Evolutionary conservation across 805 yeast genomes (phyloP), one percentile per base, ranked within the genome.

Genomic region (Candida sonorensis): DNA sequence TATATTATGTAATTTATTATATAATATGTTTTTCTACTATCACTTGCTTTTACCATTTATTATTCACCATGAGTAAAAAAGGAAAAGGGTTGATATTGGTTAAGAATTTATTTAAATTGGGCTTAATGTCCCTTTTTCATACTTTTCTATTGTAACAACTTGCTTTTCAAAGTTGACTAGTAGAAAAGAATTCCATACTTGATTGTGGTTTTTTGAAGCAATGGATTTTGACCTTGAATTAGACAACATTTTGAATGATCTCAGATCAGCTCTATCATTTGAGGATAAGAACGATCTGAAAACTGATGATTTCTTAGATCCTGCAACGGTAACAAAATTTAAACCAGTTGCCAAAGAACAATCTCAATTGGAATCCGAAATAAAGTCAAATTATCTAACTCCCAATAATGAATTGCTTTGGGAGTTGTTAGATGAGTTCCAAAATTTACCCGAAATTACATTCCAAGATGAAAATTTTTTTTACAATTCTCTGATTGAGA

Each of bases 401-500:
- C 95, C 96, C 0, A 67, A 77, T 0, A 64, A 67, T 27, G 62
- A 65, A 27, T 61, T 90, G 14, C 66, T 81, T 0, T 76, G 88
- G 81, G 79, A 75, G 29, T 62, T 90, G 42, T 62, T 88, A 7
- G 83, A 82, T 47, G 53, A 73, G 14, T 69, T 85, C 7, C 94
- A 85, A 50, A 66, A 65, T 13, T 52, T 62, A 3, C 84, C 82
- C 1, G 50, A 57, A 4, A 53, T 50, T 16, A 36, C 53, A 22
- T 34, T 37, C 35, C 40, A 49, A 1, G 35, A 53, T 4, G 34
- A 36, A 17, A 41, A 31, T 27, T 35, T 43, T n/a, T 53, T 75
- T 13, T 67, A 68, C 35, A 61, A 64, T 18, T 61, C 67, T 5
- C 61, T 87, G 34, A 57, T 80, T 23, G 56, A 62, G 7, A 34